Conservation (phyloP, 257 asterid species). For the Solanum sejunctum region DNA sequence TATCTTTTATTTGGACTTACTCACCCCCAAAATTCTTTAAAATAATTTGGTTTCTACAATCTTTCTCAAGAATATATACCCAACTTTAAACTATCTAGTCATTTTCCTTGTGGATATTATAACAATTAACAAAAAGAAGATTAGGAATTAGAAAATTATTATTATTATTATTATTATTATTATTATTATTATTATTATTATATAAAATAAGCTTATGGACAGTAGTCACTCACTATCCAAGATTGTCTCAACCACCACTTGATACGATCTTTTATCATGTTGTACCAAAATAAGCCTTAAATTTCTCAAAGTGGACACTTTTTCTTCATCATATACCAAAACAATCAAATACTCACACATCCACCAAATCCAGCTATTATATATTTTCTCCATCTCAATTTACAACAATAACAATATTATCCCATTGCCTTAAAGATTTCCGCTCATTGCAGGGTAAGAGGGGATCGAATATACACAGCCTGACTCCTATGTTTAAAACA, state of each 20-base stretch:
- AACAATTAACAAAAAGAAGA: not conserved
- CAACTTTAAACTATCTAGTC: not conserved
- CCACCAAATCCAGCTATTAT: not conserved
- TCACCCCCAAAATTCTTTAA: not conserved
- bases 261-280: not conserved
- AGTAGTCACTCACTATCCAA: not conserved
- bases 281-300: not conserved
- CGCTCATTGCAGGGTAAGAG: too few species aligned
- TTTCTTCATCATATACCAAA: not conserved
- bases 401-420: too few species aligned
- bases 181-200: not conserved
- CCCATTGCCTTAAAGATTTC: too few species aligned
- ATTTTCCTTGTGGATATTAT: not conserved
- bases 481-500: too few species aligned
- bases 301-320: not conserved
- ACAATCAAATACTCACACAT: not conserved
- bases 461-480: too few species aligned
- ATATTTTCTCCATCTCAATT: not conserved
- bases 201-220: not conserved
- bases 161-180: too few species aligned
- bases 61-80: not conserved
- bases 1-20: not conserved
- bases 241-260: not conserved
- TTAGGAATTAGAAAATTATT: not conserved
- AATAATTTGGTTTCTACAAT: not conserved